These are phyloP conservation scores for Tuber magnatum DNA, from an alignment of 495 filamentous ascomycete species.

Conservation along the genomic window DNA sequence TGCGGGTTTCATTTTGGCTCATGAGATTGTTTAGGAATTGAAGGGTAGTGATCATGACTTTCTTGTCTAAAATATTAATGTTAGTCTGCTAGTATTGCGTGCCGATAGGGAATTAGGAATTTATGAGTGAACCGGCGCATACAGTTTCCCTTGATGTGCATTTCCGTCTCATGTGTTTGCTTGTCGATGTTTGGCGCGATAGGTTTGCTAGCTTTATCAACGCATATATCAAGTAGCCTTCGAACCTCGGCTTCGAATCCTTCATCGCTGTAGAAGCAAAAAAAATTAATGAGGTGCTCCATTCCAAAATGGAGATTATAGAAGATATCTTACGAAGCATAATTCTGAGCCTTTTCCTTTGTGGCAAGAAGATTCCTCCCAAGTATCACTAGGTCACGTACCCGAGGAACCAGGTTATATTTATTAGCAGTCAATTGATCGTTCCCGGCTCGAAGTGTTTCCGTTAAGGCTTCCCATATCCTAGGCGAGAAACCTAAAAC, in stretches of 20 bases:
- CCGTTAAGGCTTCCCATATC: conserved; percentile 54
- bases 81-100: not conserved
- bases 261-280: conserved; percentile 43
- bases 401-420: conserved; percentile 45
- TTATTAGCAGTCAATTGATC: conserved; percentile 48
- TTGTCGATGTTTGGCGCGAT: conserved; percentile 49
- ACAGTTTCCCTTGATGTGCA: conserved; percentile 34
- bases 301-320: not conserved
- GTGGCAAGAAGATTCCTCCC: conserved; percentile 61
- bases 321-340: conserved; percentile 48
- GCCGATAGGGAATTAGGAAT: not conserved
- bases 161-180: conserved; percentile 32
- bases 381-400: conserved; percentile 57
- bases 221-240: conserved; percentile 62
- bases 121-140: conserved; percentile 20
- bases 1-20: conserved; percentile 66
- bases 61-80: conserved; percentile 51
- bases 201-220: conserved; percentile 51
- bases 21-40: conserved; percentile 72
- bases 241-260: conserved; percentile 60
- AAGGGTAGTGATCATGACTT: conserved; percentile 62
- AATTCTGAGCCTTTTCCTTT: conserved; percentile 61
- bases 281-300: conserved; percentile 6
- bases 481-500: conserved; percentile 50
- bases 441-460: conserved; percentile 53